Percentiles rank a stretch among this genome's conserved stretches.
phyloP scores from a whole-genome alignment of 345 rosid species.

The Camelina sativa region DNA sequence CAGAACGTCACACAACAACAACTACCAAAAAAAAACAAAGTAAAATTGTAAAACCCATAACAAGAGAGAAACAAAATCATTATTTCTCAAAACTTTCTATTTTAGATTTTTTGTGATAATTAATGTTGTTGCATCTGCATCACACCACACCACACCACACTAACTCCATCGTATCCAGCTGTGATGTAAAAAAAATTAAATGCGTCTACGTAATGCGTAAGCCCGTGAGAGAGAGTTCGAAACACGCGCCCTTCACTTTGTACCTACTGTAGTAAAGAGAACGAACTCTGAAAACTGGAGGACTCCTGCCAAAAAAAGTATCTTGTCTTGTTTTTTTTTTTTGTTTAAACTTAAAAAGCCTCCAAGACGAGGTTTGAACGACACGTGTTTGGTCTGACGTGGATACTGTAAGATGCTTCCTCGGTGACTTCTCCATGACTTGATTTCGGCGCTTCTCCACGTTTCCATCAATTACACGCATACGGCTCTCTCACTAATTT shows the following conservation, averaged over 20 bases:
- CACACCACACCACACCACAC: constrained; percentile 22
- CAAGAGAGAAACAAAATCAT: not conserved
- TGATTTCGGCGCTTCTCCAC: constrained; percentile 44
- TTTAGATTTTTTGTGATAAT: not conserved
- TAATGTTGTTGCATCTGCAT: constrained; percentile 14
- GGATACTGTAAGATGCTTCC: constrained; percentile 35
- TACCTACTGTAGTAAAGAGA: not conserved
- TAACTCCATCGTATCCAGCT: constrained; percentile 39
- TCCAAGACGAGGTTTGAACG: constrained; percentile 16
- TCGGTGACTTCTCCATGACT: constrained; percentile 45
- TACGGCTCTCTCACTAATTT: not conserved
- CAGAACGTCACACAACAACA: constrained; percentile 8
- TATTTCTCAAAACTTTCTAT: not conserved
- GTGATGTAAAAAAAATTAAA: constrained; percentile 18
- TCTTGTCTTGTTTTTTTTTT: constrained; percentile 4
- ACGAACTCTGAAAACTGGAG: constrained; percentile 21
- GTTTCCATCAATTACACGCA: constrained; percentile 16
- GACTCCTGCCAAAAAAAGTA: constrained; percentile 29
- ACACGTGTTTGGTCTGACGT: constrained; percentile 43
- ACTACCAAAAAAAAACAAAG: not conserved
- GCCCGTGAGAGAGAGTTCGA: constrained; percentile 23
- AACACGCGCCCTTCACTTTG: constrained; percentile 24
- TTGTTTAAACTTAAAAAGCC: not conserved
- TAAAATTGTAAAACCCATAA: not conserved
- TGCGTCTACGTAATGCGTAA: constrained; percentile 36